phyloP scores from a whole-genome alignment of 2,329 filamentous ascomycete genomes.

The Chrysosporium keratinophilum region DNA sequence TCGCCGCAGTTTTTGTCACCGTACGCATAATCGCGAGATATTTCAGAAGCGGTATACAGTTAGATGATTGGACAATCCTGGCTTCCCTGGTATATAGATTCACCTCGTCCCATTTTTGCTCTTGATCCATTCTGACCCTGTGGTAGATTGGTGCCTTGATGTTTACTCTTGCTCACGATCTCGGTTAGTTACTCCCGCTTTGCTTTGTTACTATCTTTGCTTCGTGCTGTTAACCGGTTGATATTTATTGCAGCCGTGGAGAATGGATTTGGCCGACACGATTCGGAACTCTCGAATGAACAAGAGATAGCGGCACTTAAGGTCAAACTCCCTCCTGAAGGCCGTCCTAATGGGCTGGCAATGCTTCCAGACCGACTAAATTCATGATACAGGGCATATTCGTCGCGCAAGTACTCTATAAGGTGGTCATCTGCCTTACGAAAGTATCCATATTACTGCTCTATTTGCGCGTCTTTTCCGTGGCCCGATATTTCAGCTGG shows the following conservation, averaged over 20 bases:
- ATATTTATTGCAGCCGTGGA: constrained; percentile 20
- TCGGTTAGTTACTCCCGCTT: background rate
- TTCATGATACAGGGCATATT: constrained; percentile 38
- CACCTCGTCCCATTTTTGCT: background rate
- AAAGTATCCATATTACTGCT: constrained; percentile 46
- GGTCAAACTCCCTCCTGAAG: constrained; percentile 13
- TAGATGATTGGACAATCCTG: constrained; percentile 22
- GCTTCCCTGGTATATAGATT: constrained; percentile 16
- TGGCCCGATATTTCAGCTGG: constrained; percentile 35
- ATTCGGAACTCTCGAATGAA: constrained; percentile 17
- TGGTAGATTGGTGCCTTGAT: constrained; percentile 13
- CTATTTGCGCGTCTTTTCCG: constrained; percentile 46
- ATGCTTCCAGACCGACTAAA: background rate
- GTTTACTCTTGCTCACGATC: constrained; percentile 17
- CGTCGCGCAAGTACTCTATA: constrained; percentile 46
- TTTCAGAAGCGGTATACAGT: constrained; percentile 15
- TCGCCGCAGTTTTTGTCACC: constrained; percentile 18
- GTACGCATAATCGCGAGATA: constrained; percentile 18
- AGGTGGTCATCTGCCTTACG: constrained; percentile 44
- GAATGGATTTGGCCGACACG: constrained; percentile 25
- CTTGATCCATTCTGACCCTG: background rate
- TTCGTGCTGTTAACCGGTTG: background rate
- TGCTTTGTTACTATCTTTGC: background rate
- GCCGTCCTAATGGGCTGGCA: background rate
- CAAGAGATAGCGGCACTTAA: constrained; percentile 22